Evolutionary conservation across 1,284 basidiomycete genomes (phyloP).

Genomic region (Abortiporus biennis): DNA sequence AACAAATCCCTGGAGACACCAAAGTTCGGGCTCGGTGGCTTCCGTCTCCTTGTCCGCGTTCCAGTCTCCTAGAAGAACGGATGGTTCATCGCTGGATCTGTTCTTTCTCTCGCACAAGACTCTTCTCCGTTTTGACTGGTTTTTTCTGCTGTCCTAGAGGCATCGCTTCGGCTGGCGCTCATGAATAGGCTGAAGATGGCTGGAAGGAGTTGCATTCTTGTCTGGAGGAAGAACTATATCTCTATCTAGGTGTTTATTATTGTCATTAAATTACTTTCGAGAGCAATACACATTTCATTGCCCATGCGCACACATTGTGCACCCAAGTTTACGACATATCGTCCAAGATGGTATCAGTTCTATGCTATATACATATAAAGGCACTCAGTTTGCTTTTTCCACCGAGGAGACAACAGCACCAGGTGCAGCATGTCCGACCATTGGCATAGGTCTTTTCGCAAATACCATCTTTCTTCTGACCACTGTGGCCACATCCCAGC

Average conservation of each 20-base stretch:
- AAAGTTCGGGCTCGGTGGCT: conserved; percentile 80
- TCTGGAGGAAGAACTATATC: conserved; percentile 19
- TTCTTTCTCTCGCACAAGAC: conserved; percentile 24
- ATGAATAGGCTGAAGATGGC: conserved; percentile 24
- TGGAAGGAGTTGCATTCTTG: conserved; percentile 12
- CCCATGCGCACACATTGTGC: background rate
- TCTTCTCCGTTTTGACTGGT: conserved; percentile 36
- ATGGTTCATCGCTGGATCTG: conserved; percentile 22
- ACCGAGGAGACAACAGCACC: background rate
- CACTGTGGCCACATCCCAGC: conserved; percentile 48
- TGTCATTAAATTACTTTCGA: background rate
- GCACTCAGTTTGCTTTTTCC: background rate
- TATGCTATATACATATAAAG: background rate
- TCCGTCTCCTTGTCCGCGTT: conserved; percentile 85
- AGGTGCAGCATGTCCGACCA: conserved; percentile 29
- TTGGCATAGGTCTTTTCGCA: conserved; percentile 70
- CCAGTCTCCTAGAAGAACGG: conserved; percentile 73
- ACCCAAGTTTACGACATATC: background rate
- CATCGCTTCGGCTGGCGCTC: conserved; percentile 45
- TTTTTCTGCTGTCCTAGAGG: conserved; percentile 40
- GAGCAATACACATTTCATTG: background rate
- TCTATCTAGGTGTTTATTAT: background rate
- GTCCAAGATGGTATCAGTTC: background rate
- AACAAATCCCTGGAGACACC: conserved; percentile 73
- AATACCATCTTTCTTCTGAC: conserved; percentile 78